Evolutionary conservation across 139 green algal species (phyloP), one percentile per base, ranked within the genome.

Genomic region (Chlamydomonas eustigma): DNA sequence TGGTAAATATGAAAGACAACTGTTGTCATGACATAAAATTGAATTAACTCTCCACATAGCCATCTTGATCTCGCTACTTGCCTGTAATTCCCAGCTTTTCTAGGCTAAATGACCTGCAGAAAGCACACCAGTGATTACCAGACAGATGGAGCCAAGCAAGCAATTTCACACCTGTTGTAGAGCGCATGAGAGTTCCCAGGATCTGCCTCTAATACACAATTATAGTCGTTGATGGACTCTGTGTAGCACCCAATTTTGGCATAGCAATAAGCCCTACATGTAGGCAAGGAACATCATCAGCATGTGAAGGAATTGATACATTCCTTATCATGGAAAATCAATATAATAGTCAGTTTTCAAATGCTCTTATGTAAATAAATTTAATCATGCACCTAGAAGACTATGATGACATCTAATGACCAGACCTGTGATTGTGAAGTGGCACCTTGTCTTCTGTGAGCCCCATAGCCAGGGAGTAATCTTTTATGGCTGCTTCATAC

Each of bases 391-490:
- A n/a, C n/a, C n/a, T n/a, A n/a, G n/a, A n/a, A n/a, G n/a, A n/a
- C n/a, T n/a, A n/a, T n/a, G n/a, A n/a, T n/a, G n/a, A n/a, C n/a
- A 58, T 18, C 44, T 28, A 58, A 58, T 12, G 12, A 58, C 44
- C 44, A 18, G 12, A 28, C 79, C 84, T 76, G 81, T 90, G 88
- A 77, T 84, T 90, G 78, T 86, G 76, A 52, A 90, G 80, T 3
- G 83, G 79, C 1, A 83, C 72, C 22, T 68, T 88, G 74, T 33
- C 39, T 0, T 78, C 51, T 24, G 76, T 74, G 18, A 80, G 65
- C 32, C 73, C 32, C 31, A 94, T 58, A 2, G 88, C 87, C 2
- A 51, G 33, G 1, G 68, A 81, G 77, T 94, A 95, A 81, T 96
- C 92, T 1, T 75, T 75, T 6, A 86, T 84, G 5, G 91, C 92